Conservation (phyloP, 2,329 filamentous ascomycete species). For the Lomentospora prolificans region DNA sequence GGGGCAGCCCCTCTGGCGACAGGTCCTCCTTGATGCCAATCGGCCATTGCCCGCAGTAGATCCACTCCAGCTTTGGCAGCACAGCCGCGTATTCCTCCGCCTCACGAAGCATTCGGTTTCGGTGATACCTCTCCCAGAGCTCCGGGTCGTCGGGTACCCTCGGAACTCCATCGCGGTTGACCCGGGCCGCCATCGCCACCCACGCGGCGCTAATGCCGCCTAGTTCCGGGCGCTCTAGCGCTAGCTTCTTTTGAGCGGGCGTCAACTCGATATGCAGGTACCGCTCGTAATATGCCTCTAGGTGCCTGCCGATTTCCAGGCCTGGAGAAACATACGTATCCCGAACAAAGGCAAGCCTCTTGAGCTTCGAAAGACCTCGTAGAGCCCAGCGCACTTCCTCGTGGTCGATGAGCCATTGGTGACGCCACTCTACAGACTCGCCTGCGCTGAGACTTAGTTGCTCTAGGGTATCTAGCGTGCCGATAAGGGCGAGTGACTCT, state of each 20-base stretch:
- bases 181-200: not conserved
- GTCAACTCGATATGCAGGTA: not conserved
- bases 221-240: not conserved
- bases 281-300: not conserved
- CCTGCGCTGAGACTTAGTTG: not conserved
- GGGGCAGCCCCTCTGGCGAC: not conserved
- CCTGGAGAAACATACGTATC: not conserved
- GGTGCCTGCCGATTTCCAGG: not conserved
- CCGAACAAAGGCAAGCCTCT: not conserved
- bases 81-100: not conserved
- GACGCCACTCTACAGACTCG: not conserved
- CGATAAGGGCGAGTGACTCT: not conserved
- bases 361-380: not conserved
- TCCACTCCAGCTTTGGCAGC: not conserved
- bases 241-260: not conserved
- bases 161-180: not conserved
- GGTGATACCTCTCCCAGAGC: constrained; percentile 2
- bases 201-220: not conserved
- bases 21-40: not conserved
- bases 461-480: not conserved
- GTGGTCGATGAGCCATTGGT: not conserved
- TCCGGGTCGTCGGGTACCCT: not conserved
- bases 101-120: not conserved
- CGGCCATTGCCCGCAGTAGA: not conserved
- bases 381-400: not conserved